Percentiles rank a stretch among this genome's conserved stretches.
These are phyloP conservation scores for Penicillium sp. DNA, from an alignment of 2,329 filamentous ascomycete species.

Conservation along the genomic window DNA sequence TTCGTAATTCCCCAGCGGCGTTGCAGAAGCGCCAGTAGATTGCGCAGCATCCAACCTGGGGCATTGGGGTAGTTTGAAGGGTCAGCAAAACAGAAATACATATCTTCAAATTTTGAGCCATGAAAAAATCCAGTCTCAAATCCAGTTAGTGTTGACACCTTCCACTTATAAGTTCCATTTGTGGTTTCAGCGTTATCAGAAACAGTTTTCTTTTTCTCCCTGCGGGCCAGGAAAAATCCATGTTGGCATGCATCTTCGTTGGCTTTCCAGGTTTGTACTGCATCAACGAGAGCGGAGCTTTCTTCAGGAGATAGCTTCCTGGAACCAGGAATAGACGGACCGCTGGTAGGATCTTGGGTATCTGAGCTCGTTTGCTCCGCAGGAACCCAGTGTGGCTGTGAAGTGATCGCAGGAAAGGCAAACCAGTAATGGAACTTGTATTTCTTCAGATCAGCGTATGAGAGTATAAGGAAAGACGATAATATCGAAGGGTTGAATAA, in stretches of 20 bases:
- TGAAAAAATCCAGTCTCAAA: conserved; percentile 89
- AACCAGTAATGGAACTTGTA: conserved; percentile 99
- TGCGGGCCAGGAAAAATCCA: conserved; percentile 94
- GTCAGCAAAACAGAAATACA: conserved; percentile 83
- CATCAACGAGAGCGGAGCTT: conserved; percentile 73
- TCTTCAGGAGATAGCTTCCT: conserved; percentile 61
- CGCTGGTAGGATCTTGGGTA: conserved; percentile 21
- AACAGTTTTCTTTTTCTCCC: conserved; percentile 41
- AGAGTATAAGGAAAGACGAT: conserved; percentile 82
- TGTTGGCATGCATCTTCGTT: conserved; percentile 76
- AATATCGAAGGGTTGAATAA: conserved; percentile 91
- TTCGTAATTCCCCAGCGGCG: conserved; percentile 73
- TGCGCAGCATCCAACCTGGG: conserved; percentile 89
- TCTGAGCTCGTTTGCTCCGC: conserved; percentile 20
- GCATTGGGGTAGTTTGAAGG: conserved; percentile 84
- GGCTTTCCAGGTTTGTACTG: conserved; percentile 83
- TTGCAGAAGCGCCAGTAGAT: conserved; percentile 78
- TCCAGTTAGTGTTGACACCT: conserved; percentile 67
- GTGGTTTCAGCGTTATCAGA: conserved; percentile 48
- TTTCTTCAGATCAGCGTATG: conserved; percentile 93
- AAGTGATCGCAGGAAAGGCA: conserved; percentile 88
- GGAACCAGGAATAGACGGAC: conserved; percentile 12
- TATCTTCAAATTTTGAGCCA: conserved; percentile 65
- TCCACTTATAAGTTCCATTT: conserved; percentile 67
- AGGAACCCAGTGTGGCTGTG: conserved; percentile 76